Base-by-base conservation (phyloP, 495 filamentous ascomycete species). In the Tuber indicum region DNA sequence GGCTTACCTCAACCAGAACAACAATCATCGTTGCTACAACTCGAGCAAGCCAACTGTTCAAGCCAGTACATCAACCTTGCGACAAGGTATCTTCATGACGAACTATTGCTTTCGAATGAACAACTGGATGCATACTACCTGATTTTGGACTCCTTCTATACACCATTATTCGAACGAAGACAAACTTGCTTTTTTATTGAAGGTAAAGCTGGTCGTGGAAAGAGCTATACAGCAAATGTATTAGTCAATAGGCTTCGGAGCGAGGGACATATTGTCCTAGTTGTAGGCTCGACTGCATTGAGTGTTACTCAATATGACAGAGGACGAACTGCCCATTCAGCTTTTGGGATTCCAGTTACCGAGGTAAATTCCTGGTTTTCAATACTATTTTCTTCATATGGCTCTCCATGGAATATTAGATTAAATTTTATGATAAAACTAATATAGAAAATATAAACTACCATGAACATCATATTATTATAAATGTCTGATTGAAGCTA, bases 341-440 rank as follows among this genome's bases (percentile, higher is more conserved):
- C 72, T 7, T 76, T 79, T 72, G 77, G 74, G 3, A 79, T 79
- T 58, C 71, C 77, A 19, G 77, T 79, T n/a, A 70, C 66, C 43
- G 62, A 78, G 70, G 58, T 75, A 32, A 47, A 32, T 1, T 76
- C 12, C 41, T 6, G 1, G 71, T 70, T 44, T 1, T 9, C 32
- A 14, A 17, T 75, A n/a, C n/a, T n/a, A n/a, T n/a, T n/a, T n/a
- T n/a, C n/a, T n/a, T n/a, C n/a, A 0, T 44, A 71, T 72, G 23
- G 52, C 71, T 23, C 14, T n/a, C n/a, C 26, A 19, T 32, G 42
- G n/a, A 26, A 17, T 45, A n/a, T n/a, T n/a, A n/a, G n/a, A n/a
- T n/a, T n/a, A n/a, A n/a, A n/a, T n/a, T n/a, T n/a, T n/a, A n/a
- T n/a, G n/a, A n/a, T n/a, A n/a, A n/a, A n/a, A n/a, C n/a, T n/a